A percentile compares a stretch with the other conserved stretches of the same genome.
phyloP scores from a whole-genome alignment of 805 yeast species.

The Monosporozyma aquatica region DNA sequence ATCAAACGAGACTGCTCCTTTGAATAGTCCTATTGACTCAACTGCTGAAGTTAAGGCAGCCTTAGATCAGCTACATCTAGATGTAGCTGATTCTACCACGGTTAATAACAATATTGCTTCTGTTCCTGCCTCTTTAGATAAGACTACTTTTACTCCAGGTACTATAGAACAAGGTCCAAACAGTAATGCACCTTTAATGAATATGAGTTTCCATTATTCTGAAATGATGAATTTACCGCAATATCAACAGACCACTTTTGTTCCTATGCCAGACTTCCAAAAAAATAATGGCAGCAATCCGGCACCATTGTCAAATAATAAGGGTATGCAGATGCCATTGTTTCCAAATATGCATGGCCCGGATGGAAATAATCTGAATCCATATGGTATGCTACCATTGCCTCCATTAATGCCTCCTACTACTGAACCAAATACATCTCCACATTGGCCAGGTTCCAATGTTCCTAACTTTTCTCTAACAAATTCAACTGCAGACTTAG shows the following conservation, averaged over 20 bases:
- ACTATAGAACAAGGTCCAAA: conserved; percentile 2
- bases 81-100: conserved; percentile 5
- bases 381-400: conserved; percentile 4
- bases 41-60: conserved; percentile 26
- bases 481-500: conserved; percentile 1
- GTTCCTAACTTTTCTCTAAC: conserved; percentile 3
- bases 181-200: conserved; percentile 21
- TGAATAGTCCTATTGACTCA: not conserved
- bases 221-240: conserved; percentile 29
- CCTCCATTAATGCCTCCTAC: conserved; percentile 6
- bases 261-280: conserved; percentile 18
- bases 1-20: not conserved
- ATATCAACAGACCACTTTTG: conserved; percentile 6
- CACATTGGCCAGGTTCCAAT: conserved; percentile 15
- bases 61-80: conserved; percentile 26
- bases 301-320: not conserved
- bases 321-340: conserved; percentile 11
- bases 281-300: conserved; percentile 5
- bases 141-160: not conserved
- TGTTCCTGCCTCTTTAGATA: not conserved
- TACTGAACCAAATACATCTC: conserved; percentile 6
- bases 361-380: conserved; percentile 3
- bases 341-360: conserved; percentile 8
- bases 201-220: conserved; percentile 28
- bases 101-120: conserved; percentile 12